A percentile compares a stretch with the other conserved stretches of the same genome.
Evolutionary conservation across 2,329 filamentous ascomycete genomes (phyloP).

Genomic region (Diplodia corticola): DNA sequence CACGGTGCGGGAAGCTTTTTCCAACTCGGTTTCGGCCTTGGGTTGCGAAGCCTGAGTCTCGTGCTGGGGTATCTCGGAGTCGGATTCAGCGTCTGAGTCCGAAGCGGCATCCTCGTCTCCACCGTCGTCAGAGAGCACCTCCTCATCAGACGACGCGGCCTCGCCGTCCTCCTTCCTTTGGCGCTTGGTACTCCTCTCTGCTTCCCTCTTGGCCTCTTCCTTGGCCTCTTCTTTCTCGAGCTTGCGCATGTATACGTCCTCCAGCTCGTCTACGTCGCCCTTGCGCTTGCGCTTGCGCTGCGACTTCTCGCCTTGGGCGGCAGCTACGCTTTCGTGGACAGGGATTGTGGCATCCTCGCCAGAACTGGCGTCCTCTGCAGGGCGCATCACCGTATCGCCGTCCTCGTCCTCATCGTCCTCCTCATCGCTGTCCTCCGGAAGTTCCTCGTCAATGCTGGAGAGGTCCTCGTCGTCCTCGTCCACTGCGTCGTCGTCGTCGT

Average conservation of each 20-base stretch:
- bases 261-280: constrained; percentile 65
- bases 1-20: constrained; percentile 85
- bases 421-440: constrained; percentile 35
- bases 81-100: constrained; percentile 49
- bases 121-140: no score
- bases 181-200: constrained; percentile 40
- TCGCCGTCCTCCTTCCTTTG: constrained; percentile 38
- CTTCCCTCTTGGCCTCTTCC: constrained; percentile 35
- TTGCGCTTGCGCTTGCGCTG: constrained; percentile 51
- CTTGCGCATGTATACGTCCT: constrained; percentile 68
- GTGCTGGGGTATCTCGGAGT: constrained; percentile 54
- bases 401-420: constrained; percentile 28
- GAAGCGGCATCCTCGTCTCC: constrained; percentile 26
- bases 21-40: constrained; percentile 60
- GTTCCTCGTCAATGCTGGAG: constrained; percentile 28
- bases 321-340: constrained; percentile 37
- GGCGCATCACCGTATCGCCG: constrained; percentile 29
- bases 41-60: constrained; percentile 47
- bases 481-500: constrained; percentile 47
- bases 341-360: constrained; percentile 23
- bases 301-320: constrained; percentile 23
- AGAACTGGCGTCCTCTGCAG: constrained; percentile 26
- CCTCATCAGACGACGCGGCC: neutral
- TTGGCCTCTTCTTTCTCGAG: constrained; percentile 53
- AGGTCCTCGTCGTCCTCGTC: constrained; percentile 29